Evolutionary conservation across 352 stramenopile species (phyloP).

Genomic region (Phytopythium kandeliae): DNA sequence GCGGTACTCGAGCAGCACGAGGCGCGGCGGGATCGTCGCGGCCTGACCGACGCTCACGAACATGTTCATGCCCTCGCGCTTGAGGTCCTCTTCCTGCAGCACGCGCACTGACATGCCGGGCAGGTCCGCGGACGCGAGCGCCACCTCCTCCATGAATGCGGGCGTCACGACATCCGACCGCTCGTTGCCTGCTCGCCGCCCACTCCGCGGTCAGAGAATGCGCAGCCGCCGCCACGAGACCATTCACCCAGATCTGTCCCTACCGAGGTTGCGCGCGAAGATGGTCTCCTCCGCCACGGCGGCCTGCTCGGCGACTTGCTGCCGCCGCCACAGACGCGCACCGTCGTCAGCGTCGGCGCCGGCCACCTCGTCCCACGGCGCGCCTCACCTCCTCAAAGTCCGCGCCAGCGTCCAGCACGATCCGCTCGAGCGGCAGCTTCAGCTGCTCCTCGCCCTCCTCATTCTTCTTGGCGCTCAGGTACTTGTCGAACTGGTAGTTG

Average conservation of each 20-base stretch:
- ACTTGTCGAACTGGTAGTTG: slow-evolving; percentile 87
- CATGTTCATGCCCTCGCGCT: slow-evolving; percentile 81
- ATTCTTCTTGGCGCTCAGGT: slow-evolving; percentile 54
- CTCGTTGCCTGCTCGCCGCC: slow-evolving; percentile 39
- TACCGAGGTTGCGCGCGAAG: slow-evolving; percentile 79
- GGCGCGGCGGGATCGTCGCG: slow-evolving; percentile 57
- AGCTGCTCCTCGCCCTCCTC: slow-evolving; percentile 61
- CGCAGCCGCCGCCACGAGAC: background rate
- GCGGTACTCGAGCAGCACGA: slow-evolving; percentile 81
- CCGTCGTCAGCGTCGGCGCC: too few species aligned
- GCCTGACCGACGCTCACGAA: slow-evolving; percentile 80
- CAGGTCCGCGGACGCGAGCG: slow-evolving; percentile 53
- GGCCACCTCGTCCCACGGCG: too few species aligned
- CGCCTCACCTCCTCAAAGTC: slow-evolving; percentile 42
- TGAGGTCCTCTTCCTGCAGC: slow-evolving; percentile 72
- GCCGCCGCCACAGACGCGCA: background rate
- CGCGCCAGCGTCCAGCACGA: slow-evolving; percentile 44
- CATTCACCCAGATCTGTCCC: background rate
- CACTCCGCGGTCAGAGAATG: background rate
- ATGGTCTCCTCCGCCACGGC: slow-evolving; percentile 76
- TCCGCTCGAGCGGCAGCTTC: slow-evolving; percentile 55
- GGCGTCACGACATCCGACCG: slow-evolving; percentile 71
- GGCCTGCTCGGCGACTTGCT: slow-evolving; percentile 60
- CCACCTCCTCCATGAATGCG: slow-evolving; percentile 79
- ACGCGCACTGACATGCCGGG: slow-evolving; percentile 78